Conservation (phyloP, 768 basidiomycete species). For the Dentipellis sp. region DNA sequence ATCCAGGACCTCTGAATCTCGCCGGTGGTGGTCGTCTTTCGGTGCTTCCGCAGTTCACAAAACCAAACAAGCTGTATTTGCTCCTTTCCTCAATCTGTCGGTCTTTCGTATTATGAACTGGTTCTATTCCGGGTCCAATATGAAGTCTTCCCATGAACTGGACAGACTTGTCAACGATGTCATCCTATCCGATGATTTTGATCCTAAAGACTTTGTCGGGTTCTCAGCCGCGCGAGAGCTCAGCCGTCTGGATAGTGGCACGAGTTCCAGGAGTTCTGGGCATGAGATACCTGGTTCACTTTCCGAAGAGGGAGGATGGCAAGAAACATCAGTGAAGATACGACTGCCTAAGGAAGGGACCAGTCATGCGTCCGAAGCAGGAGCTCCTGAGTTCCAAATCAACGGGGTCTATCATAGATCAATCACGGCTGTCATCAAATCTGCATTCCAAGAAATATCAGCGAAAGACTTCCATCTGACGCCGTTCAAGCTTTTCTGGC, state of each 20-base stretch:
- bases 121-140: conserved; percentile 19
- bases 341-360: conserved; percentile 13
- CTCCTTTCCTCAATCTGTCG: conserved; percentile 12
- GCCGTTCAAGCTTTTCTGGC: conserved; percentile 1
- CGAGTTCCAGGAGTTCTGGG: neutral
- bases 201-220: conserved; percentile 6
- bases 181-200: conserved; percentile 16
- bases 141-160: conserved; percentile 20
- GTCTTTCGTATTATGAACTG: conserved; percentile 21
- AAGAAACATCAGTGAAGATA: conserved; percentile 11
- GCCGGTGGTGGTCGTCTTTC: neutral
- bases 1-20: neutral
- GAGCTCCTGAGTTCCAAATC: conserved; percentile 23
- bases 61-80: neutral
- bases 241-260: conserved; percentile 8
- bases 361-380: conserved; percentile 11
- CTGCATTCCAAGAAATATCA: conserved; percentile 3
- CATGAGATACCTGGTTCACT: no score
- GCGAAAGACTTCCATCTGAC: neutral
- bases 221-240: conserved; percentile 15
- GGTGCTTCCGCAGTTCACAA: neutral
- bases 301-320: conserved; percentile 12
- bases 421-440: conserved; percentile 18
- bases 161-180: conserved; percentile 20
- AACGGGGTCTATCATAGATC: conserved; percentile 19